Evolutionary conservation across 306 rosid species (phyloP), one percentile per base, ranked within the genome.

Genomic region (Gillenia trifoliata): DNA sequence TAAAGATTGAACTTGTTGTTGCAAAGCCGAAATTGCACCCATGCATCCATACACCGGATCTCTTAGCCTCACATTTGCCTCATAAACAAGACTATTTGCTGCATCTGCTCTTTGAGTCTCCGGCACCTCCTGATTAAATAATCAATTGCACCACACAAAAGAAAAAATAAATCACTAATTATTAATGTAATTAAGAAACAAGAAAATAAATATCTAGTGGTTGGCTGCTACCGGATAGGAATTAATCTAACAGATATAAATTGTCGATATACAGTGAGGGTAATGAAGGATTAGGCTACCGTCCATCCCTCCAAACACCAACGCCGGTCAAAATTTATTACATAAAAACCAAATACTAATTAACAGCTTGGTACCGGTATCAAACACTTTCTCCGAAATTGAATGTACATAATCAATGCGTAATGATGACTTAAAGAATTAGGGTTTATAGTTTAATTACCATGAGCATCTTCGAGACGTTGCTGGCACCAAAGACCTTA

Each of bases 41-140:
- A 94, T 94, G 91, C 99, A 94, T 49, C 99, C 99, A 61, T 94
- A 94, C 3, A 94, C 98, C 6, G 97, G 99, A 64, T 94, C 99
- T 80, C 99, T 89, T 73, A 92, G 89, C 83, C 99, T 90, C 84
- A 94, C 92, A 79, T 94, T 92, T 5, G 99, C 99, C 68, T 94
- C 99, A 47, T 90, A 92, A 16, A 94, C 99, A 40, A 92, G 93
- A 82, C 99, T 94, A 71, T 92, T 92, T 38, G 99, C 99, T 0
- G 97, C 93, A 60, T 94, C 99, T 0, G 96, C 96, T 86, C 98
- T 87, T 28, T 90, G 90, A 70, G 80, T 77, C 84, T 94, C 96
- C 33, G 96, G 87, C 61, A 92, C 98, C 75, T 94, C 99, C 97
- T 94, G 23, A 22, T 34, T 64, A 31, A 33, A 20, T 64, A 20